Percentiles rank a stretch among this genome's conserved stretches.
These are phyloP conservation scores for Diophrys sp. DNA, from an alignment of 73 alveolate species.

Conservation along the genomic window DNA sequence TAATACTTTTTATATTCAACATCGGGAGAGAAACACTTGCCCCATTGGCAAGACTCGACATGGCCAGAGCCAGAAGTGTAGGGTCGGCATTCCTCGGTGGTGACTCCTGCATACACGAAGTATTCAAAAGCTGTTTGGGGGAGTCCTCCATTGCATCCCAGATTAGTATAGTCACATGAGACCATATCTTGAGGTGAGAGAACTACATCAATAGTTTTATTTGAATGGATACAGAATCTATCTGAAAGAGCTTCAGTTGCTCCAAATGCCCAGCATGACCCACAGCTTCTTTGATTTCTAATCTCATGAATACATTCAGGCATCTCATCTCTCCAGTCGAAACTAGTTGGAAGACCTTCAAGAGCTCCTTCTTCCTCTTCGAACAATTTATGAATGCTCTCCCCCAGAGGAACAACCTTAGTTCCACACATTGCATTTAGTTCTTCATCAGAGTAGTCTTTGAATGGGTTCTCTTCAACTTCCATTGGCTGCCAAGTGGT, in stretches of 20 bases:
- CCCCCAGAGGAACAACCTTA: slow-evolving; percentile 11
- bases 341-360: slow-evolving; percentile 9
- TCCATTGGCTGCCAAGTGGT: slow-evolving; percentile 47
- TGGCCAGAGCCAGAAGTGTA: slow-evolving; percentile 38
- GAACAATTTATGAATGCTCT: background rate
- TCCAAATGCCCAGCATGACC: slow-evolving; percentile 99
- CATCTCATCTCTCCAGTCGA: slow-evolving; percentile 70
- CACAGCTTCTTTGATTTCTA: slow-evolving; percentile 84
- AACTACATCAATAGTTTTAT: slow-evolving; percentile 51
- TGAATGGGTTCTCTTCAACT: slow-evolving; percentile 39
- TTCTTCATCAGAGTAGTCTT: slow-evolving; percentile 23
- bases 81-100: slow-evolving; percentile 63
- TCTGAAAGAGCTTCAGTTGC: slow-evolving; percentile 94
- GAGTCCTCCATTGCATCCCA: slow-evolving; percentile 70
- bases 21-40: slow-evolving; percentile 29
- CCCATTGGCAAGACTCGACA: slow-evolving; percentile 10
- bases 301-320: slow-evolving; percentile 53
- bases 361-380: background rate
- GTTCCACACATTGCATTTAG: slow-evolving; percentile 40
- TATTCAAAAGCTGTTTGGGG: slow-evolving; percentile 73
- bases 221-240: slow-evolving; percentile 83
- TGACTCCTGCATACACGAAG: slow-evolving; percentile 57
- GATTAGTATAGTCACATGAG: slow-evolving; percentile 63
- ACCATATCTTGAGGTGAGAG: slow-evolving; percentile 79
- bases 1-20: background rate